Evolutionary conservation across 257 asterid genomes (phyloP).

Genomic region (Coffea eugenioides): DNA sequence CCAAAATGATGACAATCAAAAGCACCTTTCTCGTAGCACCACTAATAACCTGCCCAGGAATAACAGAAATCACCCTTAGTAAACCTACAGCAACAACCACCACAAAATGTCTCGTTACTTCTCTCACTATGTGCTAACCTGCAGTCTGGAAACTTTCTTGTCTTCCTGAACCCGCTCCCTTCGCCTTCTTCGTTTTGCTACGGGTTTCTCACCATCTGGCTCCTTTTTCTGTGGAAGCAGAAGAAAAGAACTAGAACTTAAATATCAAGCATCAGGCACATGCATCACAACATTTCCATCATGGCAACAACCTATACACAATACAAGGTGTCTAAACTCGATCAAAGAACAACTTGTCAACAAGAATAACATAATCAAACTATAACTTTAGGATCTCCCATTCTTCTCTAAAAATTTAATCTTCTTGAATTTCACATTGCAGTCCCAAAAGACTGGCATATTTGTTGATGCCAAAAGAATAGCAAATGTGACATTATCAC

Average conservation of each 20-base stretch:
- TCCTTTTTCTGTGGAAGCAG: conserved; percentile 49
- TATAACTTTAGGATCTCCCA: no score
- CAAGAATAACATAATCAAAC: no score
- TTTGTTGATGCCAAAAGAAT: neutral
- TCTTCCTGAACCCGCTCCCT: conserved; percentile 51
- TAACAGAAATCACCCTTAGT: conserved; percentile 8
- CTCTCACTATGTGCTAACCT: conserved; percentile 42
- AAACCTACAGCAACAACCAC: neutral
- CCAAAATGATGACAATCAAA: conserved; percentile 35
- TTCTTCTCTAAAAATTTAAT: neutral
- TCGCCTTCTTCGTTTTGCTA: conserved; percentile 60
- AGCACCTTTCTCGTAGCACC: conserved; percentile 37
- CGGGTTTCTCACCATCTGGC: conserved; percentile 41
- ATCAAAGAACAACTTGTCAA: no score
- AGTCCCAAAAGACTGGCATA: neutral
- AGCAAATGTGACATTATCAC: neutral
- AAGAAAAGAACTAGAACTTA: neutral
- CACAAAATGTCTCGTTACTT: neutral
- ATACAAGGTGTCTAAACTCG: neutral
- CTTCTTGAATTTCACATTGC: neutral
- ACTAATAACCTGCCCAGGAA: conserved; percentile 44
- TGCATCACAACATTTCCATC: neutral
- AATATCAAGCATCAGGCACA: neutral
- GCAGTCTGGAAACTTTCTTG: conserved; percentile 45
- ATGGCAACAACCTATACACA: neutral